Percentiles rank a stretch among this genome's conserved stretches.
These are phyloP conservation scores for Trichoderma gracile DNA, from an alignment of 2,329 filamentous ascomycete species.

Conservation along the genomic window DNA sequence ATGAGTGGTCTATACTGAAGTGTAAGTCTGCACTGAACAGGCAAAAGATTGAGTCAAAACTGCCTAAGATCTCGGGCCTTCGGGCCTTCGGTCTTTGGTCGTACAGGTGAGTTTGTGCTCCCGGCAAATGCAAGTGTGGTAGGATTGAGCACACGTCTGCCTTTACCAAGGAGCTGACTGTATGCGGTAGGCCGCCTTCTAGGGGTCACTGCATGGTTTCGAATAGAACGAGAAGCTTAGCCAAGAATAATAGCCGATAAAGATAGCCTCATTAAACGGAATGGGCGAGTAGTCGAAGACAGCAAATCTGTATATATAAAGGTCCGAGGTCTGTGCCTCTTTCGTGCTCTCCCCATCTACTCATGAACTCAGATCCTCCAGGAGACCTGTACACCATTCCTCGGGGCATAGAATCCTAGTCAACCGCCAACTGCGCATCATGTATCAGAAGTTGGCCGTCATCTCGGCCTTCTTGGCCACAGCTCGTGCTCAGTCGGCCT, in stretches of 20 bases:
- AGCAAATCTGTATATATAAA: neutral
- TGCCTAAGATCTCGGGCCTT: neutral
- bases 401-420: neutral
- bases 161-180: neutral
- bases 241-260: conserved; percentile 6
- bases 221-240: neutral
- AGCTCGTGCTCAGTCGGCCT: conserved; percentile 51
- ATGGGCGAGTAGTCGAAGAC: neutral
- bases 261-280: neutral
- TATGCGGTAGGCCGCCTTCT: neutral
- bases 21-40: neutral
- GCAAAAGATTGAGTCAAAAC: neutral
- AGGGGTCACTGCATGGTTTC: neutral
- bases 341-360: neutral
- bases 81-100: neutral
- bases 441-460: conserved; percentile 22
- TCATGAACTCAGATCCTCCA: neutral
- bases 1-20: neutral
- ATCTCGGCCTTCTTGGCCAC: conserved; percentile 32
- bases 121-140: neutral
- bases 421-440: conserved; percentile 3
- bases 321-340: neutral
- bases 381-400: neutral
- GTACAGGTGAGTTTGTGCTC: neutral
- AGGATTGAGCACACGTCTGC: neutral